These are phyloP conservation scores for Lumnitzera littorea DNA, from an alignment of 345 rosid genomes.

Conservation along the genomic window DNA sequence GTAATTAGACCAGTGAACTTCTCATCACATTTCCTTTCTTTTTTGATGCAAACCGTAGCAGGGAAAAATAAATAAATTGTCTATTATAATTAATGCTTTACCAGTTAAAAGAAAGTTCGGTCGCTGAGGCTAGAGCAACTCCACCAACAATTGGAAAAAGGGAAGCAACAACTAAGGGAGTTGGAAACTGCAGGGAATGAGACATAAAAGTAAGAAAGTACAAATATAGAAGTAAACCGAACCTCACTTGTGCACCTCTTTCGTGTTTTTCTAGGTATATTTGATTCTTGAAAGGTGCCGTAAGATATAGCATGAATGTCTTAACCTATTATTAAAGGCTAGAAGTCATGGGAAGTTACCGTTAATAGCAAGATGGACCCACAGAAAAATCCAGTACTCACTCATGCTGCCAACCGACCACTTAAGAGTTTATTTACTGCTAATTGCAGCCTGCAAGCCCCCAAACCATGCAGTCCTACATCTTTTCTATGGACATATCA, in stretches of 20 bases:
- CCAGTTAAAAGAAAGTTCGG: constrained; percentile 97
- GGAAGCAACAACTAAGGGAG: constrained; percentile 83
- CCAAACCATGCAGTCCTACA: no score
- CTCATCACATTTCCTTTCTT: no score
- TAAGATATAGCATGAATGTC: no score
- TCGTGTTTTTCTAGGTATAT: background rate
- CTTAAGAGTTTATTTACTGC: no score
- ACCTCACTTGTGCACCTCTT: background rate
- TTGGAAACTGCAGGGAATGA: constrained; percentile 48
- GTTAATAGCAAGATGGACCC: background rate
- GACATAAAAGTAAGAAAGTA: background rate
- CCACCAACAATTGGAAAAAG: constrained; percentile 93
- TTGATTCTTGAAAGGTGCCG: no score
- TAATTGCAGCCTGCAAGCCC: no score
- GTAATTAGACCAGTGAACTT: no score
- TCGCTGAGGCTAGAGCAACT: constrained; percentile 86
- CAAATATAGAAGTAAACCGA: no score
- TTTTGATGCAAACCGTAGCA: background rate
- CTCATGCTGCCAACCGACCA: no score
- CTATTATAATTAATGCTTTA: constrained; percentile 16
- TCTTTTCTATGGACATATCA: no score
- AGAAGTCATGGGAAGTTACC: background rate
- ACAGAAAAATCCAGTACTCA: no score
- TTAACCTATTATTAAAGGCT: background rate
- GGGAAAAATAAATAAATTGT: background rate